Conservation (phyloP, 1,284 basidiomycete genomes). For the Mycosarcoma maydis region DNA sequence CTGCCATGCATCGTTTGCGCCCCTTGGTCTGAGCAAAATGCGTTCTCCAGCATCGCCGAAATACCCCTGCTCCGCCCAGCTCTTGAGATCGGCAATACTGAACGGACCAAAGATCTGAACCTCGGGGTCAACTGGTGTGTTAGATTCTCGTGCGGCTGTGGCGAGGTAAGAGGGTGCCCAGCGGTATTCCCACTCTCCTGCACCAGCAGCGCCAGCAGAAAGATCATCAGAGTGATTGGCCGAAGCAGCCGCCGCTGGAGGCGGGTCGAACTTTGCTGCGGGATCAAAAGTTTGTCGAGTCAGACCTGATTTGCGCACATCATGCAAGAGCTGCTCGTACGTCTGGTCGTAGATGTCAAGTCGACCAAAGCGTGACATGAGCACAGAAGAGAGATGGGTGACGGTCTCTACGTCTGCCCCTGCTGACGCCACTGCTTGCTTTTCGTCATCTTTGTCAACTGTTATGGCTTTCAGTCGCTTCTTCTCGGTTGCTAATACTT, state of each 20-base stretch:
- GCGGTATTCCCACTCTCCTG: slow-evolving; percentile 53
- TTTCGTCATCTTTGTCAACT: neutral
- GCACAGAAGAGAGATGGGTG: slow-evolving; percentile 55
- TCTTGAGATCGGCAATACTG: slow-evolving; percentile 34
- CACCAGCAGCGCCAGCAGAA: neutral
- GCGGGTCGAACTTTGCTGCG: slow-evolving; percentile 25
- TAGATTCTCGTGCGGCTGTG: slow-evolving; percentile 37
- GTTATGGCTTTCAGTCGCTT: slow-evolving; percentile 70
- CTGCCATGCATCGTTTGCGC: slow-evolving; percentile 28
- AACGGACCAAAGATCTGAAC: slow-evolving; percentile 60
- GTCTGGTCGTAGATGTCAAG: slow-evolving; percentile 64
- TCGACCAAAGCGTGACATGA: slow-evolving; percentile 60
- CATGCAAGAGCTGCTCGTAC: slow-evolving; percentile 55
- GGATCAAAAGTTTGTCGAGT: slow-evolving; percentile 64
- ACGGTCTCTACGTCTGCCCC: slow-evolving; percentile 47
- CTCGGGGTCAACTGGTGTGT: slow-evolving; percentile 40
- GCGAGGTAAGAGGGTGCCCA: slow-evolving; percentile 62
- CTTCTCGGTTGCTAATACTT: slow-evolving; percentile 66
- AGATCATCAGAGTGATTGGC: neutral
- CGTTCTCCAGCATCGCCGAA: slow-evolving; percentile 58
- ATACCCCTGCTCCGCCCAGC: slow-evolving; percentile 59
- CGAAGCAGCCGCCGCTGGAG: neutral
- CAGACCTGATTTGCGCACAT: slow-evolving; percentile 55
- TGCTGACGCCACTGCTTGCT: slow-evolving; percentile 17
- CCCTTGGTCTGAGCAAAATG: slow-evolving; percentile 45